Evolutionary conservation across 2,329 filamentous ascomycete genomes (phyloP).

Genomic region (Phialophora expanda): DNA sequence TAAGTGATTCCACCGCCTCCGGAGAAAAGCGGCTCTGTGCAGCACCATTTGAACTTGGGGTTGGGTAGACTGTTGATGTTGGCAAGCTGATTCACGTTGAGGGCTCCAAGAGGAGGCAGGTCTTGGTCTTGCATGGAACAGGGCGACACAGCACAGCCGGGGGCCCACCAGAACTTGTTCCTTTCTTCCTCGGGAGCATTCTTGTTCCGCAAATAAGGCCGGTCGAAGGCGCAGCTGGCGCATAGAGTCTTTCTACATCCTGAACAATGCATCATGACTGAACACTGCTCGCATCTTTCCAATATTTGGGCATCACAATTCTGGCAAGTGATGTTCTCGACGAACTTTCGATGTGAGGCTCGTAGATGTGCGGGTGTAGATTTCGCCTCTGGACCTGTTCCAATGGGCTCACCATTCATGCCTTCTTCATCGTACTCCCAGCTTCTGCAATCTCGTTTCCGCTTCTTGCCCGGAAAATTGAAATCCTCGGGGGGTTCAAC

Average conservation of each 20-base stretch:
- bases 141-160: constrained; percentile 59
- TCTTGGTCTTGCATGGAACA: constrained; percentile 63
- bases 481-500: constrained; percentile 35
- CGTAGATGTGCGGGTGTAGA: constrained; percentile 60
- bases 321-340: constrained; percentile 60
- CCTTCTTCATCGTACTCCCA: constrained; percentile 64
- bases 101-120: constrained; percentile 23
- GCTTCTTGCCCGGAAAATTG: constrained; percentile 38
- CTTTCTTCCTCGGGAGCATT: constrained; percentile 35
- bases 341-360: constrained; percentile 59
- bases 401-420: constrained; percentile 61
- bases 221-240: constrained; percentile 64
- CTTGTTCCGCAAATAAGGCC: constrained; percentile 55
- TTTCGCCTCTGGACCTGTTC: constrained; percentile 58
- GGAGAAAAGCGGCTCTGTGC: constrained; percentile 64
- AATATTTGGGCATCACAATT: constrained; percentile 59
- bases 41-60: constrained; percentile 65
- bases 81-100: constrained; percentile 43
- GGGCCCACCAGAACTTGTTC: constrained; percentile 64
- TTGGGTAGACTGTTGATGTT: constrained; percentile 51
- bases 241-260: constrained; percentile 66
- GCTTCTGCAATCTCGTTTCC: constrained; percentile 52
- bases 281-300: constrained; percentile 65
- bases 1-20: constrained; percentile 65
- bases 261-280: constrained; percentile 66